A percentile compares a stretch with the other conserved stretches of the same genome.
Conservation (phyloP, 2,329 filamentous ascomycete species). For the Elsinoe fawcettii region DNA sequence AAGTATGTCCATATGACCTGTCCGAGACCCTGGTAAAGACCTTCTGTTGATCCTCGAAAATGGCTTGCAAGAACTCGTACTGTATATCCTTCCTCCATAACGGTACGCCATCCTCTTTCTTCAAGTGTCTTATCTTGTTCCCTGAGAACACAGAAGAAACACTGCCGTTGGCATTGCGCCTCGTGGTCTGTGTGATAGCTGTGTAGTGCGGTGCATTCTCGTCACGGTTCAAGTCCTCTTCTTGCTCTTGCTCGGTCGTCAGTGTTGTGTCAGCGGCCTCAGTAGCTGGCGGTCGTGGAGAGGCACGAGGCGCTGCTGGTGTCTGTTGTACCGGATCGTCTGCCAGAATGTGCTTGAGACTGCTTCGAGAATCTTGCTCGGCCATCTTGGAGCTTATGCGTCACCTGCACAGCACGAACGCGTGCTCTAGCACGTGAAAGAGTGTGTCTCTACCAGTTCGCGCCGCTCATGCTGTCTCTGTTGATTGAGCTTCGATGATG, state of each 20-base stretch:
- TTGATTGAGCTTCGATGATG: background rate
- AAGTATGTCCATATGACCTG: slow-evolving; percentile 62
- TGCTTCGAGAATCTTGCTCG: slow-evolving; percentile 17
- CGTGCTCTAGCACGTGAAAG: background rate
- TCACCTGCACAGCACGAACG: background rate
- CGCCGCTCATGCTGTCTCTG: background rate
- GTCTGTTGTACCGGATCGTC: slow-evolving; percentile 20
- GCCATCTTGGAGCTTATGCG: slow-evolving; percentile 15
- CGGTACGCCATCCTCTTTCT: slow-evolving; percentile 82
- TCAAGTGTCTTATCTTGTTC: slow-evolving; percentile 75
- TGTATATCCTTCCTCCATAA: slow-evolving; percentile 84
- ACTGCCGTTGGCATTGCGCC: slow-evolving; percentile 57
- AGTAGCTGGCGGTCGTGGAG: slow-evolving; percentile 4
- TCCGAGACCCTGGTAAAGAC: slow-evolving; percentile 94
- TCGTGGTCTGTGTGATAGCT: slow-evolving; percentile 44
- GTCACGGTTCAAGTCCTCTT: slow-evolving; percentile 11
- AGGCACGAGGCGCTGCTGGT: slow-evolving; percentile 4
- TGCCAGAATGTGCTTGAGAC: slow-evolving; percentile 25
- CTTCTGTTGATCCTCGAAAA: slow-evolving; percentile 65
- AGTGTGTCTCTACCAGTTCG: background rate
- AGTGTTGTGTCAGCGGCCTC: background rate
- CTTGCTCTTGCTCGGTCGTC: slow-evolving; percentile 12
- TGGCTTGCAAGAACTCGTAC: slow-evolving; percentile 71
- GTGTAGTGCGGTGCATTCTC: slow-evolving; percentile 35
- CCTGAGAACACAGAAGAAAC: slow-evolving; percentile 60